A percentile compares a stretch with the other conserved stretches of the same genome.
Conservation (phyloP, 257 asterid species). For the Salvia rosmarinus region DNA sequence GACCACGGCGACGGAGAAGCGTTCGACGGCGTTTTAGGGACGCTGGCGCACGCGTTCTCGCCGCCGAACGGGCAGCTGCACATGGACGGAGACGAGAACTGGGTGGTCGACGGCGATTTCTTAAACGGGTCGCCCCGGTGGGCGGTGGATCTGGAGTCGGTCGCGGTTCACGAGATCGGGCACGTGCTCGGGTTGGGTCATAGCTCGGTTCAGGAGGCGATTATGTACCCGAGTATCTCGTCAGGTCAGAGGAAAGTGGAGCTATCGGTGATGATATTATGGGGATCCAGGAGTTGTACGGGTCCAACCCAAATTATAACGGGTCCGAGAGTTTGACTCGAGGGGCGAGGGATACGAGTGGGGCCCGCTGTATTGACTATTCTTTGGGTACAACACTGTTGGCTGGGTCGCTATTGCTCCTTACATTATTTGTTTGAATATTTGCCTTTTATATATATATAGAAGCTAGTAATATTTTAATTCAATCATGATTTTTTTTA, state of each 20-base stretch:
- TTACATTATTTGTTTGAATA: too few species aligned
- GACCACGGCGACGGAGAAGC: conserved; percentile 94
- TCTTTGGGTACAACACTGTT: too few species aligned
- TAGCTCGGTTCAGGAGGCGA: conserved; percentile 71
- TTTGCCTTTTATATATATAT: too few species aligned
- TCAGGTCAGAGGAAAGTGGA: conserved; percentile 67
- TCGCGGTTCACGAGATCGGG: conserved; percentile 92
- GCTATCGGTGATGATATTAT: conserved; percentile 60
- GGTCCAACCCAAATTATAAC: conserved; percentile 69
- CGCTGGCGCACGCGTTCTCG: conserved; percentile 87
- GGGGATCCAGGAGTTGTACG: conserved; percentile 72
- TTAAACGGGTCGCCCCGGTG: conserved; percentile 41
- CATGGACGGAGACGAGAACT: conserved; percentile 76
- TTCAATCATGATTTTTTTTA: too few species aligned
- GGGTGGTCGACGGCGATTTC: conserved; percentile 74
- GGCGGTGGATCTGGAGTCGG: conserved; percentile 84
- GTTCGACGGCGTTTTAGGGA: conserved; percentile 83
- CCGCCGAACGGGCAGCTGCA: conserved; percentile 77
- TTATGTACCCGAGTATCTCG: conserved; percentile 79
- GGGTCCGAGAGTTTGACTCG: conserved; percentile 49
- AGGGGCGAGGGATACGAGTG: conserved; percentile 44
- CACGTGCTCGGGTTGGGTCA: conserved; percentile 91
- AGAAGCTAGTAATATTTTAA: too few species aligned
- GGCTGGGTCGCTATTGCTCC: too few species aligned
- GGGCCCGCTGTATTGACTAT: too few species aligned